Evolutionary conservation across 768 basidiomycete genomes (phyloP).

Genomic region (Tricholoma furcatifolium): DNA sequence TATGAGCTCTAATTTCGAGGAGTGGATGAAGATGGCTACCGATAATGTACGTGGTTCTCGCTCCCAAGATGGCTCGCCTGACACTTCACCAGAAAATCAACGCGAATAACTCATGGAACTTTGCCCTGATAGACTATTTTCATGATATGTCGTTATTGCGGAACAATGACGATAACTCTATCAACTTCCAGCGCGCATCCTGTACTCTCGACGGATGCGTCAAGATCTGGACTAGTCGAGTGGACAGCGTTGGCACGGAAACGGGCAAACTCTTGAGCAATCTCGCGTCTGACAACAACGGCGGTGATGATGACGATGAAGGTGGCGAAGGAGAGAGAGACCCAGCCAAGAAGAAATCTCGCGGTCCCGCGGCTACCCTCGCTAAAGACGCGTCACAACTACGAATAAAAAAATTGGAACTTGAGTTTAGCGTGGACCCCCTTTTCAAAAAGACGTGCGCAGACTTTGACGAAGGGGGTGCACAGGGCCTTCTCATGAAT

Average conservation of each 20-base stretch:
- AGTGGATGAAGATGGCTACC: constrained; percentile 99
- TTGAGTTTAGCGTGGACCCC: constrained; percentile 96
- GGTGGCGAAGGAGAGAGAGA: constrained; percentile 61
- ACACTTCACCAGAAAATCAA: constrained; percentile 86
- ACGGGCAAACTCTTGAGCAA: constrained; percentile 94
- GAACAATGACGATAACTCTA: constrained; percentile 91
- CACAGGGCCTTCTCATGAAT: constrained; percentile 95
- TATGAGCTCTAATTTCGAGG: constrained; percentile 93
- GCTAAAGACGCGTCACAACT: constrained; percentile 82
- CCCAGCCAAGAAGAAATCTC: constrained; percentile 60
- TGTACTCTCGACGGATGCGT: constrained; percentile 98
- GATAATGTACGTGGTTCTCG: constrained; percentile 73
- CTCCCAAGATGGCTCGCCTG: constrained; percentile 5
- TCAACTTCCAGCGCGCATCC: constrained; percentile 99
- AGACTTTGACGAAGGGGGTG: constrained; percentile 98
- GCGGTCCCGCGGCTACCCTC: constrained; percentile 80
- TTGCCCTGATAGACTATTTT: constrained; percentile 98
- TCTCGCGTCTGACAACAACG: constrained; percentile 58
- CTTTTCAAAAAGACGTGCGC: constrained; percentile 97
- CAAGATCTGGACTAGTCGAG: constrained; percentile 98
- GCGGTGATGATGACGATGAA: constrained; percentile 51
- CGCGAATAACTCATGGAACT: constrained; percentile 94
- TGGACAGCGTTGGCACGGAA: constrained; percentile 95
- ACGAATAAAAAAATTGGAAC: constrained; percentile 88
- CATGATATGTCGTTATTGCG: constrained; percentile 96